phyloP scores from a whole-genome alignment of 805 yeast species.

The Suhomyces tanzawaensis region DNA sequence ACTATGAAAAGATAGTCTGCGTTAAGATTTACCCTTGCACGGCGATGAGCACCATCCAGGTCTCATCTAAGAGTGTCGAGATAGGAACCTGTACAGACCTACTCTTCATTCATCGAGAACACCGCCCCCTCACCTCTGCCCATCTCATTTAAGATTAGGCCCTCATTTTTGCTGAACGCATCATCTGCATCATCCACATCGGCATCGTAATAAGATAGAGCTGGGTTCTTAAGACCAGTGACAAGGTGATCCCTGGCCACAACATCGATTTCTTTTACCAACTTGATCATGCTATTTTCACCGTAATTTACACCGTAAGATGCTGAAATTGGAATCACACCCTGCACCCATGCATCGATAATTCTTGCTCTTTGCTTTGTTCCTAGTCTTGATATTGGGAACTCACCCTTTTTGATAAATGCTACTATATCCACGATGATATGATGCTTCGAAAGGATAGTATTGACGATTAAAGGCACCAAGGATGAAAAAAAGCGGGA shows the following conservation, averaged over 20 bases:
- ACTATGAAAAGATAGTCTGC: too few species aligned
- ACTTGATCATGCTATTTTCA: conserved; percentile 57
- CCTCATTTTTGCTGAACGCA: conserved; percentile 31
- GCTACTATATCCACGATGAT: conserved; percentile 80
- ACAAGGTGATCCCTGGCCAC: conserved; percentile 40
- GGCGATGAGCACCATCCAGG: too few species aligned
- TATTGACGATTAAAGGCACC: conserved; percentile 79
- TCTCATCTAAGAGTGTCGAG: too few species aligned
- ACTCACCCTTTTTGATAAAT: conserved; percentile 62
- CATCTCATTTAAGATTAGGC: conserved; percentile 27
- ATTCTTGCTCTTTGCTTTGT: conserved; percentile 74
- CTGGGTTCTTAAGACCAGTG: conserved; percentile 42
- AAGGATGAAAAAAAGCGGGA: conserved; percentile 60
- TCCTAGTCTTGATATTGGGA: conserved; percentile 70
- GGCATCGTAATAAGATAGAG: conserved; percentile 37
- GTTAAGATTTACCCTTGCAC: too few species aligned
- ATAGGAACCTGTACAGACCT: too few species aligned
- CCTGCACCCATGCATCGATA: conserved; percentile 52
- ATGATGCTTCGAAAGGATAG: conserved; percentile 76
- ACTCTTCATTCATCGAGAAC: neutral
- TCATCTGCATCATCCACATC: conserved; percentile 23
- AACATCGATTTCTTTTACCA: conserved; percentile 53
- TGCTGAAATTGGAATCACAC: conserved; percentile 41
- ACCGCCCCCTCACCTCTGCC: neutral
- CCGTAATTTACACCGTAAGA: conserved; percentile 60